Evolutionary conservation across 192 early-diverging fungal species (phyloP), one percentile per base, ranked within the genome.

Genomic region (Rhizophagus sp.): DNA sequence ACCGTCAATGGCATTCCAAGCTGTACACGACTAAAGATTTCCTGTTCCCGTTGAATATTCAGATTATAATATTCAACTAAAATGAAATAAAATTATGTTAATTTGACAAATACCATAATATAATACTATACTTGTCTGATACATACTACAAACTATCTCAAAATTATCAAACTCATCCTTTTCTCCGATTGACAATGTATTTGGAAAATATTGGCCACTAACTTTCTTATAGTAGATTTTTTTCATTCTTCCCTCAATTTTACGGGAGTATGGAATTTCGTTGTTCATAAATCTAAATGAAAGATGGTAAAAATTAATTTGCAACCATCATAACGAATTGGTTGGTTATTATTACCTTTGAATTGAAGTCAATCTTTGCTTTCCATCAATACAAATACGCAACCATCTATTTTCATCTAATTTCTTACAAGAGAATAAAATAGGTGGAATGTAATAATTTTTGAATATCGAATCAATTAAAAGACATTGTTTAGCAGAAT

Each of bases 401-500:
- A 80, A n/a, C 6, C n/a, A 65, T 27, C 72, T 34, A 36, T 79
- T 66, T 49, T 50, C 33, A 17, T 71, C 71, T 10, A 62, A 9
- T 41, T 74, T 78, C 25, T 77, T 79, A 22, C 70, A 65, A 6
- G 78, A 66, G 22, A 82, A 80, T 47, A 82, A 44, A 22, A 82
- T 34, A 17, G 82, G 82, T 19, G 82, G 82, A 52, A 82, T 44
- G 36, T 82, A 82, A 66, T 66, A 82, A n/a, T 82, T 82, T 24
- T 82, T 82, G 33, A 82, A 19, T 10, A 82, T 62, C 19, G 81
- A 82, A 52, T 82, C 82, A n/a, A 82, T 82, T 19, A 82, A 65
- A 25, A 67, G 76, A 5, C 36, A 62, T 77, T 77, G 76, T n/a
- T 77, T 77, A 10, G 62, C n/a, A 63, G 36, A 34, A 47, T 77